Conservation (phyloP, 1,284 basidiomycete species). For the Erythrobasidium hasegawianum region DNA sequence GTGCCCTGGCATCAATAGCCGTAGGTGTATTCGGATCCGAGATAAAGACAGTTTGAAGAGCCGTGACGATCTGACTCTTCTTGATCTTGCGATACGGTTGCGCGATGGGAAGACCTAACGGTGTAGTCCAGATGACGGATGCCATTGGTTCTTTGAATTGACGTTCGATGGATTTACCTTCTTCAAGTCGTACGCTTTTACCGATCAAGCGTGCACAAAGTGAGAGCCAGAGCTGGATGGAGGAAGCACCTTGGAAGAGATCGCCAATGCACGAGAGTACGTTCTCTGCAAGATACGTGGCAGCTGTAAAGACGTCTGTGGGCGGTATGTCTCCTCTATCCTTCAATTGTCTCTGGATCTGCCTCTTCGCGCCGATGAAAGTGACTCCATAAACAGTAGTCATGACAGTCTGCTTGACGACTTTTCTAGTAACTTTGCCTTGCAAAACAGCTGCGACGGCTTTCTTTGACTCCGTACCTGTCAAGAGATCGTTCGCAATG, state of each 20-base stretch:
- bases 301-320: conserved; percentile 69
- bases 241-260: conserved; percentile 83
- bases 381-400: conserved; percentile 99
- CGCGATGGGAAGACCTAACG: conserved; percentile 87
- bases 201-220: conserved; percentile 77
- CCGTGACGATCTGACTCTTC: conserved; percentile 68
- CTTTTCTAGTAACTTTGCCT: conserved; percentile 84
- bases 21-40: conserved; percentile 76
- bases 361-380: conserved; percentile 88
- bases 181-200: conserved; percentile 62
- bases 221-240: conserved; percentile 89
- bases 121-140: conserved; percentile 92
- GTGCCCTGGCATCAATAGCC: conserved; percentile 79
- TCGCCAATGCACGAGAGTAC: conserved; percentile 83
- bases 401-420: conserved; percentile 99
- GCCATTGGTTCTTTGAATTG: conserved; percentile 87
- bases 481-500: conserved; percentile 46
- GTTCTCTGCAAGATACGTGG: conserved; percentile 76
- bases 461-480: conserved; percentile 49
- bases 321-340: conserved; percentile 69
- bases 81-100: conserved; percentile 89
- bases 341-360: conserved; percentile 84
- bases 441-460: conserved; percentile 62
- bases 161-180: conserved; percentile 33
- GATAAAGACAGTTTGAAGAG: conserved; percentile 88